Base-by-base conservation (phyloP, 2,329 filamentous ascomycete species). In the Lasiodiplodia citricola region DNA sequence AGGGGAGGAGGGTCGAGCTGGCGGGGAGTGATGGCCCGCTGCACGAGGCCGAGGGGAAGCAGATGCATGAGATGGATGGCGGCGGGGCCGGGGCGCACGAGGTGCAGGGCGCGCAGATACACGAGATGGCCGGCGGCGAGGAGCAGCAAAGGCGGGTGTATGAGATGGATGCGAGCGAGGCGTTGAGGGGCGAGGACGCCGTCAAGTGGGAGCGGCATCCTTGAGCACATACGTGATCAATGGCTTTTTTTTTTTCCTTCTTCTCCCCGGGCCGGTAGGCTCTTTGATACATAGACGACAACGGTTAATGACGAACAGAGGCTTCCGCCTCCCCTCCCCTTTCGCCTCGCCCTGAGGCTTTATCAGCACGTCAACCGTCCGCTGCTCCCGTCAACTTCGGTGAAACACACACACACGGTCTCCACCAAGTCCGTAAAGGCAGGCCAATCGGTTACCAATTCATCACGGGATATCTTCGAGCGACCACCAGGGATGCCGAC, bases 141-240 rank as follows among this genome's bases (percentile, higher is more conserved):
- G 92, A 92, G 75, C 86, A 87, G 25, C 84, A 93, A 69, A 88
- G 92, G 74, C 88, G 83, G 0, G 83, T 82, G 72, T 88, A 88
- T 78, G 85, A 88, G 71, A 78, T 93, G 31, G 85, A 87, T 51
- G 91, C 91, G 2, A 91, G 28, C 2, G 55, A 57, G 55, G 11
- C 5, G 62, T 52, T 44, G 47, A 65, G 47, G 2, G 25, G 28
- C n/a, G 47, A 52, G 1, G 25, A 23, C 13, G 41, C 35, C 13
- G 25, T 14, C 6, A 47, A 52, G 25, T 14, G 58, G 41, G 58
- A 31, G 13, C 31, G 31, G 18, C 13, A 21, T 23, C 55, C 55
- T 37, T 57, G 55, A 57, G 8, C 28, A 28, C 1, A 4, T 28
- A 5, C 4, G 16, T n/a, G 28, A 54, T 47, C 31, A 10, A 35